A percentile compares a stretch with the other conserved stretches of the same genome.
These are phyloP conservation scores for Xylariaceae sp. DNA, from an alignment of 2,329 filamentous ascomycete species.

Conservation along the genomic window DNA sequence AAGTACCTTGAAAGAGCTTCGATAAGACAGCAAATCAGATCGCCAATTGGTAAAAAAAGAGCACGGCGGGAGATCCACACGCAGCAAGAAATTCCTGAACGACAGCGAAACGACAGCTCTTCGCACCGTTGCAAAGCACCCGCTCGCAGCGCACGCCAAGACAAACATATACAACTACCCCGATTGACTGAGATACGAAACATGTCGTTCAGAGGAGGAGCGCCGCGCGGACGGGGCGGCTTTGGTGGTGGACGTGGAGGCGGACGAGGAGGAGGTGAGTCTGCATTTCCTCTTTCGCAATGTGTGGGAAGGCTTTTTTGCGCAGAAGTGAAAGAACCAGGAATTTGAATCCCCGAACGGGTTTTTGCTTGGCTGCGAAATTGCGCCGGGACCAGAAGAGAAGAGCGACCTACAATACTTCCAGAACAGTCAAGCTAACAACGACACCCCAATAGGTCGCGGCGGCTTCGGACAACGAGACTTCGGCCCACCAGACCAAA, in stretches of 20 bases:
- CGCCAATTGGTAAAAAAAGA: conserved; percentile 8
- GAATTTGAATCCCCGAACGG: no score
- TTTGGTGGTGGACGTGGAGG: conserved; percentile 27
- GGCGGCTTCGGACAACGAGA: conserved; percentile 35
- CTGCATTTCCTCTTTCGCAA: no score
- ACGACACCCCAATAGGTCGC: conserved; percentile 24
- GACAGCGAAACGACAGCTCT: conserved; percentile 2
- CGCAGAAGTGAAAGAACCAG: no score
- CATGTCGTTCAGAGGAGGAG: conserved; percentile 31
- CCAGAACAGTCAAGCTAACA: conserved; percentile 3
- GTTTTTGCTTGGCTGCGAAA: no score
- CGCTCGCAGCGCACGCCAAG: not conserved
- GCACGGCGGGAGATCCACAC: conserved; percentile 8
- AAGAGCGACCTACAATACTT: not conserved
- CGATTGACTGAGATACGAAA: not conserved
- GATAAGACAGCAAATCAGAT: not conserved
- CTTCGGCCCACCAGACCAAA: conserved; percentile 34
- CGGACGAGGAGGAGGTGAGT: conserved; percentile 14
- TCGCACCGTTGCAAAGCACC: conserved; percentile 1
- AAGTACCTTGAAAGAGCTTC: not conserved
- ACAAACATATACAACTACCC: not conserved
- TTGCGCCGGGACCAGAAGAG: not conserved
- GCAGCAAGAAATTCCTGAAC: conserved; percentile 12
- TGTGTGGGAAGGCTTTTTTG: no score
- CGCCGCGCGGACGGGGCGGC: conserved; percentile 32